Evolutionary conservation across 495 filamentous ascomycete genomes (phyloP), one percentile per base, ranked within the genome.

Genomic region (Penicillium daleae): DNA sequence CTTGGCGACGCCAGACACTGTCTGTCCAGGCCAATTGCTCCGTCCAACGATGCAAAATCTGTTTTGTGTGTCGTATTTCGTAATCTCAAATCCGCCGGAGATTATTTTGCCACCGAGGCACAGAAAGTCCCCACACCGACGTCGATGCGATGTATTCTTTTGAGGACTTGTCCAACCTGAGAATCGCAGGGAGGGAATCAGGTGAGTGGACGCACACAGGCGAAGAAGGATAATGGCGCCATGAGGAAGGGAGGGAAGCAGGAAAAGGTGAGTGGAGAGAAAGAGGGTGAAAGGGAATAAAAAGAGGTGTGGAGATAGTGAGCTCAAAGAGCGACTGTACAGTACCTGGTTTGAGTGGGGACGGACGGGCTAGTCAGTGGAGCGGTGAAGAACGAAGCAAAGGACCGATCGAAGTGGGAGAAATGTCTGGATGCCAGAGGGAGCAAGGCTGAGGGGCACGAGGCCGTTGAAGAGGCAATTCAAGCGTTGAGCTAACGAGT

Each of bases 181-280:
- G 31, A 32, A 37, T 64, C 67, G 64, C 61, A 33, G 24, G 40
- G 53, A 56, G 7, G 57, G 50, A 53, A 68, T 70, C 62, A 68
- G 65, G 68, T 70, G 65, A 70, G 62, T 60, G 60, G 62, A 42
- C 65, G 65, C 59, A 68, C 68, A 54, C 59, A 65, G 62, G 61
- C 33, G 54, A 66, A 51, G 37, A 32, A 10, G 26, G 39, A 58
- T 2, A 58, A 40, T 19, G 51, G 55, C 58, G 65, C 68, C 65
- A 70, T 70, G 40, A 42, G 51, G 62, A 56, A 32, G 42, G 27
- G 4, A 15, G 57, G 33, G 15, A 44, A 48, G 10, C 35, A 29
- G 50, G 49, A 26, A 35, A 19, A 35, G 44, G 24, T 26, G 39
- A 6, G 35, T 54, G 10, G 44, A 39, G 46, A 22, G 22, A 56